Percentiles rank a stretch among this genome's conserved stretches.
phyloP scores from a whole-genome alignment of 1,139 yeast genomes.

The Scheffersomyces lignicola region DNA sequence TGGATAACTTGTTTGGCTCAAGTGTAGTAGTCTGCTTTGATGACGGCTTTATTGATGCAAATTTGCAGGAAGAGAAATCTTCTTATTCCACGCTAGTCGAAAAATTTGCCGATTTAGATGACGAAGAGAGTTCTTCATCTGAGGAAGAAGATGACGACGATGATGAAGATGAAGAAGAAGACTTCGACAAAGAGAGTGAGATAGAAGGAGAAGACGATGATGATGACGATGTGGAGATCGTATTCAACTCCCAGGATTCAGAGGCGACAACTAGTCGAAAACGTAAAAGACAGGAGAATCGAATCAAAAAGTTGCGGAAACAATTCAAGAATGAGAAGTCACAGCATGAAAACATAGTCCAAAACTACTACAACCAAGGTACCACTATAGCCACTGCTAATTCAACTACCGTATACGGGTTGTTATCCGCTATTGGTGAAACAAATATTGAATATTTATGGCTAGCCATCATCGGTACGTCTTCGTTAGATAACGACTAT shows the following conservation, averaged over 20 bases:
- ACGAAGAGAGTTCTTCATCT: slow-evolving; percentile 32
- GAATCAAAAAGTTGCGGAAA: slow-evolving; percentile 28
- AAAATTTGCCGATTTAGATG: slow-evolving; percentile 22
- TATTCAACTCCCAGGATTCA: slow-evolving; percentile 31
- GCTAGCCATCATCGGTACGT: slow-evolving; percentile 87
- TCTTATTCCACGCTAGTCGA: slow-evolving; percentile 55
- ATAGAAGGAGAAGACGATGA: slow-evolving; percentile 26
- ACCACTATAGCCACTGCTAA: slow-evolving; percentile 74
- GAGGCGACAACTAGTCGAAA: slow-evolving; percentile 31
- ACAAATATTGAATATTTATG: slow-evolving; percentile 65
- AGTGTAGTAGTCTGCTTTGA: slow-evolving; percentile 81
- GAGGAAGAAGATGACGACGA: slow-evolving; percentile 25
- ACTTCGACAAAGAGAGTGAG: slow-evolving; percentile 19
- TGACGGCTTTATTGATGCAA: slow-evolving; percentile 73
- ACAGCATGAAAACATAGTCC: slow-evolving; percentile 62
- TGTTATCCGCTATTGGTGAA: slow-evolving; percentile 71
- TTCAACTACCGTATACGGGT: slow-evolving; percentile 76
- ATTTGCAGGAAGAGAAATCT: slow-evolving; percentile 48
- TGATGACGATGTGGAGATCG: slow-evolving; percentile 23
- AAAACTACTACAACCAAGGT: slow-evolving; percentile 79
- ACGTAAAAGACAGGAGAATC: slow-evolving; percentile 31
- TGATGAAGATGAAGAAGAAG: slow-evolving; percentile 21
- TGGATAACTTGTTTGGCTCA: slow-evolving; percentile 88
- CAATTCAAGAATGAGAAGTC: slow-evolving; percentile 28
- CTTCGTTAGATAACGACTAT: slow-evolving; percentile 72